Evolutionary conservation across 2,329 filamentous ascomycete species (phyloP).

Genomic region (Sporothrix brunneoviolacea): DNA sequence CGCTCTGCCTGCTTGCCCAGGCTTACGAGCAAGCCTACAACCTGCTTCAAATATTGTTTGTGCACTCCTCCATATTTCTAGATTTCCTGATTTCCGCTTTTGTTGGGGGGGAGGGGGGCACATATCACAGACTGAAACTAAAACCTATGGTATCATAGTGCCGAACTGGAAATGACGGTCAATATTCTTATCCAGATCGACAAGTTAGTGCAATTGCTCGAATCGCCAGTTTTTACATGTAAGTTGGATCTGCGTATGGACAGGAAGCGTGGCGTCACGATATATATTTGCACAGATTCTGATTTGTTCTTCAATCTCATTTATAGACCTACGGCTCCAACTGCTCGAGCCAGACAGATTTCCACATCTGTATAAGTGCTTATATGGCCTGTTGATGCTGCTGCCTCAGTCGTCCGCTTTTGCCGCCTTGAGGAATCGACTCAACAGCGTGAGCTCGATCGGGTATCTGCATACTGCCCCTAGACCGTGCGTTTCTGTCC

Average conservation of each 20-base stretch:
- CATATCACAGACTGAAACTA: not conserved
- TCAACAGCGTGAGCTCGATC: slow-evolving; percentile 96
- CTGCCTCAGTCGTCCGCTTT: slow-evolving; percentile 97
- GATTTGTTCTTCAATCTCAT: not conserved
- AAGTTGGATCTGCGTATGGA: too few species aligned
- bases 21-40: slow-evolving; percentile 98
- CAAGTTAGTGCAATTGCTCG: slow-evolving; percentile 91
- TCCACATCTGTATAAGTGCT: slow-evolving; percentile 92
- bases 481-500: slow-evolving; percentile 56
- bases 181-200: slow-evolving; percentile 98
- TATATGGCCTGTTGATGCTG: slow-evolving; percentile 95
- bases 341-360: slow-evolving; percentile 92
- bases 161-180: slow-evolving; percentile 96
- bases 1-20: slow-evolving; percentile 87
- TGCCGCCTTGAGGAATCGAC: slow-evolving; percentile 87
- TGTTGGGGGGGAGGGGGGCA: too few species aligned
- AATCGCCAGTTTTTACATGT: slow-evolving; percentile 98
- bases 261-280: not conserved
- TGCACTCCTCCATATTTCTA: slow-evolving; percentile 12
- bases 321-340: slow-evolving; percentile 79
- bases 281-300: not conserved
- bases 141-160: slow-evolving; percentile 43
- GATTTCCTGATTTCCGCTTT: not conserved
- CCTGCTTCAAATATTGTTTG: slow-evolving; percentile 87
- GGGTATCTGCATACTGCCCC: slow-evolving; percentile 83